These are phyloP conservation scores for Crithidia brevicula DNA, from an alignment of 208 protist species.

Conservation along the genomic window DNA sequence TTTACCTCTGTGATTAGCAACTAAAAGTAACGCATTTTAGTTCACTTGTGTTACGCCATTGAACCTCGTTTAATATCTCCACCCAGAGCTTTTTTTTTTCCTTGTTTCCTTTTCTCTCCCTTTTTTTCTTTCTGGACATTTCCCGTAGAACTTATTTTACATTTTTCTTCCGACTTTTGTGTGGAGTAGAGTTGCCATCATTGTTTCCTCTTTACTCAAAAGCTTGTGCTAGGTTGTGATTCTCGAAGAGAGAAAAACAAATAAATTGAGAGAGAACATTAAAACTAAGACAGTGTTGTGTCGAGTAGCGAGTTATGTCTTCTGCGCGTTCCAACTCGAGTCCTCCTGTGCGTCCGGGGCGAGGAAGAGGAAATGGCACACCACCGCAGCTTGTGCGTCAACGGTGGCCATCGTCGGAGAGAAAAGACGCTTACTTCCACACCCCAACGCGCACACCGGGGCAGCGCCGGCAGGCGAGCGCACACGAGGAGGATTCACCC, in stretches of 20 bases:
- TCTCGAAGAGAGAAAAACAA: too few species aligned
- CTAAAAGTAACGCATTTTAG: background rate
- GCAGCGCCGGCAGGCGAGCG: background rate
- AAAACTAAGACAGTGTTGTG: background rate
- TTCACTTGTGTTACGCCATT: background rate
- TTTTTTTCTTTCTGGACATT: constrained; percentile 15
- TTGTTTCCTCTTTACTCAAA: too few species aligned
- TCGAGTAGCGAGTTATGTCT: background rate
- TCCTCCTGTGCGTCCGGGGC: background rate
- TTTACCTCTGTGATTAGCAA: constrained; percentile 5
- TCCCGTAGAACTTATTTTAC: constrained; percentile 15
- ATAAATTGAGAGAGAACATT: background rate
- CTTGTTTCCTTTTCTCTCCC: constrained; percentile 14
- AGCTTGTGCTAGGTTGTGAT: too few species aligned
- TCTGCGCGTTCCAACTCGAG: constrained; percentile 1
- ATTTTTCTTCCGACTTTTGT: background rate
- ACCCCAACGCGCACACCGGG: background rate
- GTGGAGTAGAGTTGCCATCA: too few species aligned
- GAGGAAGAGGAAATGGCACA: constrained; percentile 1
- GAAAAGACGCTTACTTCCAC: background rate
- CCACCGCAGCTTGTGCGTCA: constrained; percentile 12
- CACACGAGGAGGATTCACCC: background rate
- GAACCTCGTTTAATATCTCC: background rate
- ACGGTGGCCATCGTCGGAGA: constrained; percentile 1
- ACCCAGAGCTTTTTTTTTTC: constrained; percentile 5